Base-by-base conservation (phyloP, 768 basidiomycete genomes). In the Tylopilus rubrobrunneus region DNA sequence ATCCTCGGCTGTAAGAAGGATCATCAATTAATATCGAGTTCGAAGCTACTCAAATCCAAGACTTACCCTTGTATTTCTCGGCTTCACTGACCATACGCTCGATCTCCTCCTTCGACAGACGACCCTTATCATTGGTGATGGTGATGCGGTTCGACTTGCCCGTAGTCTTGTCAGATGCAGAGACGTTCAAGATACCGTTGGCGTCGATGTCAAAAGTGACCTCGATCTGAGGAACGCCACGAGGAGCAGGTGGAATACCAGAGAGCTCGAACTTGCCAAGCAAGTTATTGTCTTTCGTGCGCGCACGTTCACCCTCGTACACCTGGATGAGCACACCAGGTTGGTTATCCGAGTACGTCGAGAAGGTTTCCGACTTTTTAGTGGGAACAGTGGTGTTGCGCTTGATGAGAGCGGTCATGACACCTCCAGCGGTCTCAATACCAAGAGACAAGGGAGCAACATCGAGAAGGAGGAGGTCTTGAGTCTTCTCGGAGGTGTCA, bases 401-500 rank as follows among this genome's bases (percentile, higher is more conserved):
- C 56, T 92, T 82, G 65, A 98, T 98, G 71, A 98, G 87, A 45
- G 93, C 84, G 28, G 96, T 98, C 92, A 98, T 95, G 70, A 98
- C 95, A 84, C 96, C 96, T 73, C 95, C 96, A 59, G 94, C 93
- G 37, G 96, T 98, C 79, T 98, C 96, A 67, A 98, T 97, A 85
- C 94, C 94, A 56, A 86, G 82, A 50, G 91, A 93, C 47, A 93
- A 75, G 55, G 88, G 95, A 53, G 89, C 78, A 55, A 98, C 95
- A 72, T 98, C 96, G 66, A 98, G 89, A 54, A 98, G 86, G 47
- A 98, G 84, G 49, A 98, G 81, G 63, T 98, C 94, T 73, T 96
- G 92, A 21, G 94, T 98, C 79, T 94, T 94, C 77, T 97, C 95
- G 2, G 96, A 97, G 27, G 94, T 96, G 72, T 98, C 93, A 67